These are phyloP conservation scores for Ambrosia trifida DNA, from an alignment of 129 eudicot genomes.

Conservation along the genomic window DNA sequence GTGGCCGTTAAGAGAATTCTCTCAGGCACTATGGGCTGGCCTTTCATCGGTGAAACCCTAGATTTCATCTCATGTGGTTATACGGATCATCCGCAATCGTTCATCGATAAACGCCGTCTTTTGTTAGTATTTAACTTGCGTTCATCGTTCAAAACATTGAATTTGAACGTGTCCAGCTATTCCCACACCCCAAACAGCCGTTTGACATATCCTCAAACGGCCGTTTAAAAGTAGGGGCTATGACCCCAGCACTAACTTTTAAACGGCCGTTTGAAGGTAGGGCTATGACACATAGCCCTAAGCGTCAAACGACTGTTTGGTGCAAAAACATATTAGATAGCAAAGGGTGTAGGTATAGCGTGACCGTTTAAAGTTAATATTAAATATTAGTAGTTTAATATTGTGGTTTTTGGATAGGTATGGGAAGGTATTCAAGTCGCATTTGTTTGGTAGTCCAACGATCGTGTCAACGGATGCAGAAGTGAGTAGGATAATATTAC, in stretches of 20 bases:
- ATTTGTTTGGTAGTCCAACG: constrained; percentile 85
- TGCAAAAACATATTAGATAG: too few relatives aligned
- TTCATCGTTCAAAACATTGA: too few relatives aligned
- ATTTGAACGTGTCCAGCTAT: too few relatives aligned
- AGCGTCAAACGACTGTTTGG: too few relatives aligned
- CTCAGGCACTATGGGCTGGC: constrained; percentile 76
- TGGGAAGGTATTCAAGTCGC: constrained; percentile 95
- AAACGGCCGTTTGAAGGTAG: too few relatives aligned
- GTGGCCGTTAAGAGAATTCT: constrained; percentile 32
- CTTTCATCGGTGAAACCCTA: constrained; percentile 82
- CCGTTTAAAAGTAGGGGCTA: too few relatives aligned
- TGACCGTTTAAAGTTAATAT: too few relatives aligned
- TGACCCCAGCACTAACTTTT: too few relatives aligned
- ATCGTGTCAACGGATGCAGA: constrained; percentile 93
- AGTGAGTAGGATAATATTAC: constrained; percentile 62
- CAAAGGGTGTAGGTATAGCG: too few relatives aligned
- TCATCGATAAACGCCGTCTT: constrained; percentile 84
- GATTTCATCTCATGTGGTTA: constrained; percentile 79
- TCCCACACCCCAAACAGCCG: too few relatives aligned
- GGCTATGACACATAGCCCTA: too few relatives aligned
- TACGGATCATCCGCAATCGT: constrained; percentile 74
- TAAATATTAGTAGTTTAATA: too few relatives aligned
- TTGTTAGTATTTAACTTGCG: constrained; percentile 48
- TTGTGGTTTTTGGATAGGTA: constrained; percentile 42
- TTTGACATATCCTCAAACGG: background rate